Evolutionary conservation across 768 basidiomycete genomes (phyloP).

Genomic region (Tulasnella sp.): DNA sequence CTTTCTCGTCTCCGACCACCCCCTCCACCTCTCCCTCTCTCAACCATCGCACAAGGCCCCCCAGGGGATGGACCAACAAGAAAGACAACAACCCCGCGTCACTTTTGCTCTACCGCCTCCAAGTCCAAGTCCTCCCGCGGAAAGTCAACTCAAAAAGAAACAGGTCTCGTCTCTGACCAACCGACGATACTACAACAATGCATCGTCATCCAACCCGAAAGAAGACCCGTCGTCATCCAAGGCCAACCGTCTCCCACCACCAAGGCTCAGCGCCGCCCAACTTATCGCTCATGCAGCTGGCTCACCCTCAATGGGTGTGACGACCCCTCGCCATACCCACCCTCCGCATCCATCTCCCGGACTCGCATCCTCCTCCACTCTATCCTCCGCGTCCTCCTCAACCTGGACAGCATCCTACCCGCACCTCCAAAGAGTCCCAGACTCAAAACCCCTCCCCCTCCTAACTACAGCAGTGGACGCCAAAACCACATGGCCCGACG

Average conservation of each 20-base stretch:
- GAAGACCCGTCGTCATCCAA: no score
- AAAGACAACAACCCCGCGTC: background rate
- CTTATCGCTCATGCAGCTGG: background rate
- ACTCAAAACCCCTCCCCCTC: background rate
- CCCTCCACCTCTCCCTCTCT: background rate
- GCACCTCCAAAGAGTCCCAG: background rate
- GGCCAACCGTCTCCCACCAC: no score
- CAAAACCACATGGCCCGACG: background rate
- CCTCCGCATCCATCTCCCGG: background rate
- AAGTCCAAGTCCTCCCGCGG: background rate
- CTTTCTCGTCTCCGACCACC: no score
- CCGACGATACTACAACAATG: no score
- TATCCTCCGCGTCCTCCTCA: background rate
- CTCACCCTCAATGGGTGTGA: background rate
- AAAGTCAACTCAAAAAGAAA: background rate
- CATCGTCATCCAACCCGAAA: no score
- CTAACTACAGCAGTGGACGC: no score
- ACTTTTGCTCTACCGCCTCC: background rate
- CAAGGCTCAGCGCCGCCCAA: background rate
- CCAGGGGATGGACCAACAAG: background rate
- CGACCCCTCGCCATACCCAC: background rate
- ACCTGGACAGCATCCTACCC: background rate
- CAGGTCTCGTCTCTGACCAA: no score
- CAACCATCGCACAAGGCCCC: background rate
- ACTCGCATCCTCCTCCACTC: background rate